A percentile compares a stretch with the other conserved stretches of the same genome.
phyloP scores from a whole-genome alignment of 164 flowering plant genomes.

The Vitis rupestris region DNA sequence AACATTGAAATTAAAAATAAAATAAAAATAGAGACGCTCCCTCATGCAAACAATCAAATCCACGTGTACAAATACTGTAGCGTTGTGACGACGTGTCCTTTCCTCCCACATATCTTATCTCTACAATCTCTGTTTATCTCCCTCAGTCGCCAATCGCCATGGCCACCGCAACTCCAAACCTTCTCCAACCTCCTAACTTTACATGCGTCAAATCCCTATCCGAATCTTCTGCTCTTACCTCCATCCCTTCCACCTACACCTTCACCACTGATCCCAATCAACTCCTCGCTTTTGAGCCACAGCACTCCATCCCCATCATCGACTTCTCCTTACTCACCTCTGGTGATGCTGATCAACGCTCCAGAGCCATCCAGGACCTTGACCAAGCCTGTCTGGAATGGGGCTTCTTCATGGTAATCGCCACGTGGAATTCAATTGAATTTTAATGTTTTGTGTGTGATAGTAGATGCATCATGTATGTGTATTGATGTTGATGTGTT shows the following conservation, averaged over 20 bases:
- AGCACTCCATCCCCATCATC: conserved; percentile 34
- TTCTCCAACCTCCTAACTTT: conserved; percentile 5
- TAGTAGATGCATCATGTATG: no score
- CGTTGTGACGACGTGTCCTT: no score
- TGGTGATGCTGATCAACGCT: conserved; percentile 40
- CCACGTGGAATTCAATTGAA: no score
- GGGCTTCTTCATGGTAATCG: conserved; percentile 80
- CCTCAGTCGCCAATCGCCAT: no score
- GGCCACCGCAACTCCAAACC: not conserved
- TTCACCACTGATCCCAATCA: conserved; percentile 14
- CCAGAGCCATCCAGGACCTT: conserved; percentile 41
- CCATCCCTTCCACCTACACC: conserved; percentile 26
- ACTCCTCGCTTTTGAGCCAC: not conserved
- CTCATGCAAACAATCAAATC: no score
- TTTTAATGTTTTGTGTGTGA: no score
- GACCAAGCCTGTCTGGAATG: conserved; percentile 63
- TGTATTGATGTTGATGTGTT: no score
- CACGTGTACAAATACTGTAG: no score
- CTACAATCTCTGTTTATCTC: no score
- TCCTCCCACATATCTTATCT: no score
- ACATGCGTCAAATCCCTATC: conserved; percentile 18
- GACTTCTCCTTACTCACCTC: conserved; percentile 46
- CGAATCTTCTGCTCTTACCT: conserved; percentile 28
- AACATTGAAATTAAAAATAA: no score
- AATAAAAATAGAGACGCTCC: no score